These are phyloP conservation scores for Xylaria curta DNA, from an alignment of 495 filamentous ascomycete species.

Conservation along the genomic window DNA sequence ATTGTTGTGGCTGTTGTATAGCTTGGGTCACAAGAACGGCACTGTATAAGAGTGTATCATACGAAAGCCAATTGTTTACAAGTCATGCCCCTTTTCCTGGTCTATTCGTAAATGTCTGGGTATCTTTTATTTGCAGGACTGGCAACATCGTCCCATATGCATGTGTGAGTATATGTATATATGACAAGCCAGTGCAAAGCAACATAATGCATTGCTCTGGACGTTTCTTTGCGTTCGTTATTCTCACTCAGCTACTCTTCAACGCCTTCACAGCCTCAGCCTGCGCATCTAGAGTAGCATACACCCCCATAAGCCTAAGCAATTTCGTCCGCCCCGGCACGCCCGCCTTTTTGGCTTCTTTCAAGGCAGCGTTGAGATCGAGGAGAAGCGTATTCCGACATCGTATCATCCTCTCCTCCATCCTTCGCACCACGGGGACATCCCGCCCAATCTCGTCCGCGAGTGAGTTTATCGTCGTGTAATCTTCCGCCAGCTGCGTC, in stretches of 20 bases:
- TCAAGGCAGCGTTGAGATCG: conserved; percentile 80
- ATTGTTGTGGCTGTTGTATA: conserved; percentile 39
- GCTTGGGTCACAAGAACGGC: conserved; percentile 39
- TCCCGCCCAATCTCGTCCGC: conserved; percentile 51
- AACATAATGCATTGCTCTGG: neutral
- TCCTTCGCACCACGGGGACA: conserved; percentile 54
- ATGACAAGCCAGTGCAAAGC: neutral
- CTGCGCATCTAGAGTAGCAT: conserved; percentile 77
- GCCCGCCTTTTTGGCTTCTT: conserved; percentile 67
- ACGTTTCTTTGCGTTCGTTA: neutral
- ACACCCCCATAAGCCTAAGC: conserved; percentile 76
- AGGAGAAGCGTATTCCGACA: conserved; percentile 78
- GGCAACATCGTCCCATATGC: neutral
- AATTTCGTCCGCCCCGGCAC: conserved; percentile 60
- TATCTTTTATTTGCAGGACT: conserved; percentile 36
- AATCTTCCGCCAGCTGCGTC: conserved; percentile 51
- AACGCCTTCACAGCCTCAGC: conserved; percentile 75
- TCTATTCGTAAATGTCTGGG: conserved; percentile 29
- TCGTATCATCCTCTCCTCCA: conserved; percentile 58
- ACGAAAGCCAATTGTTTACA: conserved; percentile 36
- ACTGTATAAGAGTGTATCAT: conserved; percentile 61
- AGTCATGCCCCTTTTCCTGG: conserved; percentile 15
- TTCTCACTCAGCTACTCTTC: conserved; percentile 53
- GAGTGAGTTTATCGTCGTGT: conserved; percentile 46
- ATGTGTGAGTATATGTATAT: conserved; percentile 4